These are phyloP conservation scores for Pichia inconspicua DNA, from an alignment of 1,139 yeast genomes.

Conservation along the genomic window DNA sequence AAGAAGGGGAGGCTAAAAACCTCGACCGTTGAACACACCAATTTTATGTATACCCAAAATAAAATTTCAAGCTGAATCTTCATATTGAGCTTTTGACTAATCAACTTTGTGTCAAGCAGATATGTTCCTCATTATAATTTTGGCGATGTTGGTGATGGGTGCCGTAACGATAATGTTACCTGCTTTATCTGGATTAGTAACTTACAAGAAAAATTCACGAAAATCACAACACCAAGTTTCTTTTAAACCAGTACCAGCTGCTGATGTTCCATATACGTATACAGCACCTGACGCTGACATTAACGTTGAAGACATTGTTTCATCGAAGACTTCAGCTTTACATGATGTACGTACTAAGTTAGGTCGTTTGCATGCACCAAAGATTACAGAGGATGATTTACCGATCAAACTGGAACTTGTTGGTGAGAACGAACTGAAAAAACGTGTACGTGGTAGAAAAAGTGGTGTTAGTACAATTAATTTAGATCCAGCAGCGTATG, in stretches of 20 bases:
- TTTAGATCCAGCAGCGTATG: constrained; percentile 32
- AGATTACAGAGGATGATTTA: constrained; percentile 28
- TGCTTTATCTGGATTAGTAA: constrained; percentile 32
- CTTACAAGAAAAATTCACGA: constrained; percentile 24
- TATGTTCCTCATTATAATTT: constrained; percentile 18
- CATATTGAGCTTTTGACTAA: too few relatives aligned
- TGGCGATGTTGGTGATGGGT: constrained; percentile 26
- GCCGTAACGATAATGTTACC: constrained; percentile 30
- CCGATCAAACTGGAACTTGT: constrained; percentile 29
- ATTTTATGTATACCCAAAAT: too few relatives aligned
- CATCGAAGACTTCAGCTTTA: constrained; percentile 2
- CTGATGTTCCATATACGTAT: constrained; percentile 18
- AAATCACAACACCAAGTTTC: constrained; percentile 2
- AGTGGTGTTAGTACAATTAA: constrained; percentile 11
- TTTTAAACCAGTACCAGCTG: constrained; percentile 1
- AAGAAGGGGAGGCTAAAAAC: too few relatives aligned
- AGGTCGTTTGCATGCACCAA: constrained; percentile 15
- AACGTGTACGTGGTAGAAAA: constrained; percentile 12
- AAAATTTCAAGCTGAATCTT: too few relatives aligned
- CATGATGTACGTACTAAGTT: constrained; percentile 6
- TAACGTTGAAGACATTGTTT: constrained; percentile 8
- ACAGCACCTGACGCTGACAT: constrained; percentile 33
- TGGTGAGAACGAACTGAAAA: constrained; percentile 16
- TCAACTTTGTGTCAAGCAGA: background rate
- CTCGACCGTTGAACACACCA: background rate